phyloP scores from a whole-genome alignment of 306 rosid genomes.

The Hippophae gyantsensis region DNA sequence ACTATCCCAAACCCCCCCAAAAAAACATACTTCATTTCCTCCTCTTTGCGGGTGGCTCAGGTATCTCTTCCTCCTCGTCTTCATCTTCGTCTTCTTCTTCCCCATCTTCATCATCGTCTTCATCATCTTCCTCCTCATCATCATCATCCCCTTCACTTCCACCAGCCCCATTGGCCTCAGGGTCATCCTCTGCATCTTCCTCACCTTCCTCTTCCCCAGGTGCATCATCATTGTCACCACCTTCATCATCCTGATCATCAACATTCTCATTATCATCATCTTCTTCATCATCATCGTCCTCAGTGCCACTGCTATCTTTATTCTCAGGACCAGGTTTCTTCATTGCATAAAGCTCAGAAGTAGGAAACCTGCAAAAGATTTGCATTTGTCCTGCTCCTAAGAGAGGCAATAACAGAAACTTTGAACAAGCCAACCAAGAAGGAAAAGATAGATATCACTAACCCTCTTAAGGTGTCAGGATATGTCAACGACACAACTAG shows the following conservation, averaged over 20 bases:
- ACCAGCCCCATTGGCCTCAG: conserved; percentile 46
- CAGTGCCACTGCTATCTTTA: conserved; percentile 43
- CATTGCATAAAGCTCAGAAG: conserved; percentile 23
- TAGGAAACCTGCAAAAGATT: conserved; percentile 38
- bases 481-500: conserved; percentile 9
- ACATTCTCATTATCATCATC: conserved; percentile 22
- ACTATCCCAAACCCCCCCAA: too few relatives aligned
- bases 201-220: conserved; percentile 44
- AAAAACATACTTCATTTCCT: conserved; percentile 22
- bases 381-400: not conserved
- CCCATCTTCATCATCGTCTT: not conserved
- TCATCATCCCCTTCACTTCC: conserved; percentile 43
- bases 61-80: conserved; percentile 25
- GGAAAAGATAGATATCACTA: conserved; percentile 3
- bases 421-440: not conserved
- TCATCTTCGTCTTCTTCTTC: conserved; percentile 1
- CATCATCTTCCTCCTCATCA: conserved; percentile 23
- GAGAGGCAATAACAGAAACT: not conserved
- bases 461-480: conserved; percentile 16
- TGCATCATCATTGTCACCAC: conserved; percentile 32
- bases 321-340: conserved; percentile 30
- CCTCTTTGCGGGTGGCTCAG: conserved; percentile 41
- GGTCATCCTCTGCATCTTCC: conserved; percentile 43
- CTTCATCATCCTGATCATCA: conserved; percentile 36
- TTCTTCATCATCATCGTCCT: conserved; percentile 36